Percentiles rank a stretch among this genome's conserved stretches.
phyloP scores from a whole-genome alignment of 2,329 filamentous ascomycete species.

The Aspergillus neotritici region DNA sequence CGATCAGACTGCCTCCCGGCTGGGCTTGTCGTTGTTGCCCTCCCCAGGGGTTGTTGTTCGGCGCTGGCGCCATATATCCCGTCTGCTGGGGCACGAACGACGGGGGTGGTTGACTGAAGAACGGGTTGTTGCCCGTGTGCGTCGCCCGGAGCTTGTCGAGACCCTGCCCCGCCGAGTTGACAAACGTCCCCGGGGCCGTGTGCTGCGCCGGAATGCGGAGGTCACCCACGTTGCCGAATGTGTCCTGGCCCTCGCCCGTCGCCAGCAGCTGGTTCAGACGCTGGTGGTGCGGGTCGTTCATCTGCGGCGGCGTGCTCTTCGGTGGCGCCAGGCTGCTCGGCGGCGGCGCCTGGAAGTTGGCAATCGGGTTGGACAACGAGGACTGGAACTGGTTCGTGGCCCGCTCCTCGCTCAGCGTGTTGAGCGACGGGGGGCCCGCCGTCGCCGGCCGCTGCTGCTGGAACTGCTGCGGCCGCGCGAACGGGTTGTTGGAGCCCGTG shows the following conservation, averaged over 20 bases:
- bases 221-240: slow-evolving; percentile 95
- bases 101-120: slow-evolving; percentile 61
- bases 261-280: slow-evolving; percentile 82
- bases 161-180: slow-evolving; percentile 89
- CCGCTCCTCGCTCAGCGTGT: slow-evolving; percentile 76
- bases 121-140: slow-evolving; percentile 80
- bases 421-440: slow-evolving; percentile 63
- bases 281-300: slow-evolving; percentile 55
- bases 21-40: slow-evolving; percentile 40
- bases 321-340: slow-evolving; percentile 27
- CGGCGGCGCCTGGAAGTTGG: slow-evolving; percentile 43
- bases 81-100: slow-evolving; percentile 47
- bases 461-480: slow-evolving; percentile 63
- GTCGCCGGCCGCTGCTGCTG: slow-evolving; percentile 46
- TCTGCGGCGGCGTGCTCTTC: slow-evolving; percentile 29
- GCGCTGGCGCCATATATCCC: slow-evolving; percentile 31
- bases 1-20: slow-evolving; percentile 56
- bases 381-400: slow-evolving; percentile 59
- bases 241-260: slow-evolving; percentile 88
- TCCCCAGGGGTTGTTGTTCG: slow-evolving; percentile 53
- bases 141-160: slow-evolving; percentile 62
- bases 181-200: slow-evolving; percentile 89
- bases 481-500: slow-evolving; percentile 97
- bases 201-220: slow-evolving; percentile 93
- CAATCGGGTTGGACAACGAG: slow-evolving; percentile 45